These are phyloP conservation scores for Calocera cornea DNA, from an alignment of 768 basidiomycete species.

Conservation along the genomic window DNA sequence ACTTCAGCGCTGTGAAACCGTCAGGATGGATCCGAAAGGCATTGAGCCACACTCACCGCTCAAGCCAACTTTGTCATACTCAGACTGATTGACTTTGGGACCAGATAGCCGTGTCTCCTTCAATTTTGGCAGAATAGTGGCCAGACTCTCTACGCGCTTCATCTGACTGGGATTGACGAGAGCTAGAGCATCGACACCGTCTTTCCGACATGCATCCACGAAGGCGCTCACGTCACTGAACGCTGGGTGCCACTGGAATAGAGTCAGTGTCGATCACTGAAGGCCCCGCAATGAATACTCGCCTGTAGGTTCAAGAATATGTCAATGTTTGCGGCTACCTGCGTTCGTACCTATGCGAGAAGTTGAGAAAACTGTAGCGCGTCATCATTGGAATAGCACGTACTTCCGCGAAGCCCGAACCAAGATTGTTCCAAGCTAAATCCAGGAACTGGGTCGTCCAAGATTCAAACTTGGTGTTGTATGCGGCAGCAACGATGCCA, in stretches of 20 bases:
- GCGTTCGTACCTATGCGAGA: neutral
- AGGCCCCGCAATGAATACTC: constrained; percentile 14
- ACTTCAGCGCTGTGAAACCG: constrained; percentile 50
- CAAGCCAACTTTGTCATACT: constrained; percentile 79
- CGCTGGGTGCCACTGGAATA: constrained; percentile 14
- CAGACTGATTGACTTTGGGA: constrained; percentile 72
- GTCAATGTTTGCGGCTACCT: neutral
- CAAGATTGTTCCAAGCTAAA: constrained; percentile 58
- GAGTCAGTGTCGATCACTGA: constrained; percentile 14
- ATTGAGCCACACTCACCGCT: constrained; percentile 41
- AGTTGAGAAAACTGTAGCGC: neutral
- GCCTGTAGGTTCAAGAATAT: neutral
- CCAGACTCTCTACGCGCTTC: constrained; percentile 41
- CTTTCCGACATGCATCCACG: constrained; percentile 9
- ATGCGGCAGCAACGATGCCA: constrained; percentile 49
- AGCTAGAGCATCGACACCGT: constrained; percentile 5
- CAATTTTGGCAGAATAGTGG: constrained; percentile 50
- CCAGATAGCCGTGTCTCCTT: constrained; percentile 67
- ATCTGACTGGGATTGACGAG: constrained; percentile 15
- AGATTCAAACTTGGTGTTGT: constrained; percentile 52
- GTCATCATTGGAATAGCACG: constrained; percentile 1
- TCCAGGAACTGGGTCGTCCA: constrained; percentile 55
- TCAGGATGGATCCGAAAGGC: neutral
- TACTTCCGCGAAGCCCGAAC: constrained; percentile 79
- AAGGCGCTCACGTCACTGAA: constrained; percentile 4